Evolutionary conservation across 2,329 filamentous ascomycete species (phyloP).

Genomic region (Phialocephala subalpina): DNA sequence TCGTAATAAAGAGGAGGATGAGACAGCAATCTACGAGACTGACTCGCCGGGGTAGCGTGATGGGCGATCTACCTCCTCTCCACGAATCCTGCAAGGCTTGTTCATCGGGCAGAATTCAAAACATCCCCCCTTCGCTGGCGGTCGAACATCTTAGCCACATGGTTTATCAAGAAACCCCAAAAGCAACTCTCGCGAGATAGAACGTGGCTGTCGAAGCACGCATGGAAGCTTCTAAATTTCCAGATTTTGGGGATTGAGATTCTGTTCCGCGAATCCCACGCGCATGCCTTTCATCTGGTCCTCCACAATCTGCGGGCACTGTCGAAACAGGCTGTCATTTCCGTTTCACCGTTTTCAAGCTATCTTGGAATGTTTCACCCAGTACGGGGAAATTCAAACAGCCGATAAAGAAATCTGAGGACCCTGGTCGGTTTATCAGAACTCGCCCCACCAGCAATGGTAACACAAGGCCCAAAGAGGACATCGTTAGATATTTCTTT

Average conservation of each 20-base stretch:
- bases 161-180: slow-evolving; percentile 6
- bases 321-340: slow-evolving; percentile 9
- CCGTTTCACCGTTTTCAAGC: neutral
- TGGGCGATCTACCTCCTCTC: slow-evolving; percentile 4
- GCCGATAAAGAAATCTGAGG: slow-evolving; percentile 3
- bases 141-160: neutral
- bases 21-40: slow-evolving; percentile 14
- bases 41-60: neutral
- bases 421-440: slow-evolving; percentile 1
- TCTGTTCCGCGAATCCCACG: slow-evolving; percentile 10
- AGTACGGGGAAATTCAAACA: slow-evolving; percentile 4
- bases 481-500: neutral
- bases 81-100: neutral
- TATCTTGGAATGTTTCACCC: slow-evolving; percentile 4
- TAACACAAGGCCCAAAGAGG: slow-evolving; percentile 2
- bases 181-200: slow-evolving; percentile 10
- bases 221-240: slow-evolving; percentile 8
- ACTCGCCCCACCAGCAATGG: neutral
- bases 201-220: neutral
- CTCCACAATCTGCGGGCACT: slow-evolving; percentile 5
- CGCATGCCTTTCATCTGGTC: slow-evolving; percentile 1
- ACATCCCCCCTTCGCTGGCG: neutral
- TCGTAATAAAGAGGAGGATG: neutral
- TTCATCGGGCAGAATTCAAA: slow-evolving; percentile 1
- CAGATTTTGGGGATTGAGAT: neutral